Evolutionary conservation across 2,329 filamentous ascomycete genomes (phyloP).

Genomic region (Paecilomyces sp.): DNA sequence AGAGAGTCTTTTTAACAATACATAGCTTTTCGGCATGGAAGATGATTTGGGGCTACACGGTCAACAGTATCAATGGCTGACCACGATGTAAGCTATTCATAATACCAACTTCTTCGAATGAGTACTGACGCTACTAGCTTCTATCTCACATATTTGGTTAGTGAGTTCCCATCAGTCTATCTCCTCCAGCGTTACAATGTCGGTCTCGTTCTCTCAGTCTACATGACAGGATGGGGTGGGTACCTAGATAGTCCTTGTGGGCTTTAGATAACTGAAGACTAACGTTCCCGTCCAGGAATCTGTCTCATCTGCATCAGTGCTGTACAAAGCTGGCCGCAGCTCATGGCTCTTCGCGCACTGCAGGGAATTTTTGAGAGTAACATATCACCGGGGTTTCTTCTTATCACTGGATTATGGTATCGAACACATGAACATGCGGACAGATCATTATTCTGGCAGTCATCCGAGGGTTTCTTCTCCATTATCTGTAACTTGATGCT

Average conservation of each 20-base stretch:
- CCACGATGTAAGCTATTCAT: constrained; percentile 6
- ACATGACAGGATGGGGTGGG: constrained; percentile 18
- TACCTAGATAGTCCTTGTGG: not conserved
- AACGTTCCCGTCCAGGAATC: constrained; percentile 6
- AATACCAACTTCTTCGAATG: not conserved
- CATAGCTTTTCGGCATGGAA: constrained; percentile 27
- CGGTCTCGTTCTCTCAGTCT: constrained; percentile 16
- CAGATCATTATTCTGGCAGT: constrained; percentile 29
- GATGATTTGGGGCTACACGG: constrained; percentile 19
- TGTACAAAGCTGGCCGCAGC: constrained; percentile 21
- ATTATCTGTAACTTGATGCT: constrained; percentile 12
- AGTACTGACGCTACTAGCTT: not conserved
- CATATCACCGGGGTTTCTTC: constrained; percentile 25
- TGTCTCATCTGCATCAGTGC: constrained; percentile 9
- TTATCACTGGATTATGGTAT: constrained; percentile 18
- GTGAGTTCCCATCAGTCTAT: constrained; percentile 25
- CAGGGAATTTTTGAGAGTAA: constrained; percentile 34
- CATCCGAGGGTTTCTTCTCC: constrained; percentile 28
- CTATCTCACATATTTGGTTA: constrained; percentile 22
- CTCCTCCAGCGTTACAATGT: constrained; percentile 20
- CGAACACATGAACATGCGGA: constrained; percentile 25
- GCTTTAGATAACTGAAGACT: not conserved
- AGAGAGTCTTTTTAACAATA: not conserved
- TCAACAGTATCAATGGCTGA: constrained; percentile 13
- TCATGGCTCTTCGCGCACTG: constrained; percentile 27